Evolutionary conservation across 2,329 filamentous ascomycete species (phyloP).

Genomic region (Aspergillus amoenus): DNA sequence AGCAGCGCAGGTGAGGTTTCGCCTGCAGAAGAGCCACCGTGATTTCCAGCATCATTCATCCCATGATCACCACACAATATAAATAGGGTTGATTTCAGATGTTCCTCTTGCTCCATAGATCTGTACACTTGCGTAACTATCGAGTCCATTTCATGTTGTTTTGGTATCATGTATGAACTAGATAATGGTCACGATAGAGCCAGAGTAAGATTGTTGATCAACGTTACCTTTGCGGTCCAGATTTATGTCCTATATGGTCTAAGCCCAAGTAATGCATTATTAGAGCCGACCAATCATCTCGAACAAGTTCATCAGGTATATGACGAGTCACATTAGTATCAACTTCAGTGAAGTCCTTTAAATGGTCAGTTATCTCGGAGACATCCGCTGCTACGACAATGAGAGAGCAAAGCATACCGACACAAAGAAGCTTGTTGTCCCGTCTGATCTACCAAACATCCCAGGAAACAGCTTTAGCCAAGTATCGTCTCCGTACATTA

Average conservation of each 20-base stretch:
- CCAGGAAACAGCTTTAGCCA: constrained; percentile 96
- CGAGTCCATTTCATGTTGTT: constrained; percentile 89
- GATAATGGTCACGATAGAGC: constrained; percentile 17
- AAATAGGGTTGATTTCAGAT: constrained; percentile 76
- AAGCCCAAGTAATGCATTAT: constrained; percentile 93
- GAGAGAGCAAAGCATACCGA: constrained; percentile 62
- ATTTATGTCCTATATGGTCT: constrained; percentile 97
- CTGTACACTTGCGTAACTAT: constrained; percentile 75
- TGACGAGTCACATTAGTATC: constrained; percentile 97
- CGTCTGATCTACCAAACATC: constrained; percentile 82
- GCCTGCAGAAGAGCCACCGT: constrained; percentile 88
- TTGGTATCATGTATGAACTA: constrained; percentile 86
- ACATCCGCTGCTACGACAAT: background rate
- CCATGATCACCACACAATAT: constrained; percentile 92
- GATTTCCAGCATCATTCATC: constrained; percentile 99
- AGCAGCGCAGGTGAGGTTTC: constrained; percentile 92
- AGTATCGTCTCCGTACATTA: constrained; percentile 97
- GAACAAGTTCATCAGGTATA: constrained; percentile 71
- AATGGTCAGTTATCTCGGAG: constrained; percentile 11
- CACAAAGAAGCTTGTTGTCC: constrained; percentile 97
- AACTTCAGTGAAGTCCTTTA: constrained; percentile 92
- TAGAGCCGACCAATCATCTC: constrained; percentile 86
- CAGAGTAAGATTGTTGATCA: constrained; percentile 1
- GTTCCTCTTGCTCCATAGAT: constrained; percentile 67
- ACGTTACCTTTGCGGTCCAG: constrained; percentile 73